These are phyloP conservation scores for Monotropa hypopitys DNA, from an alignment of 179 eudicot species.

Conservation along the genomic window DNA sequence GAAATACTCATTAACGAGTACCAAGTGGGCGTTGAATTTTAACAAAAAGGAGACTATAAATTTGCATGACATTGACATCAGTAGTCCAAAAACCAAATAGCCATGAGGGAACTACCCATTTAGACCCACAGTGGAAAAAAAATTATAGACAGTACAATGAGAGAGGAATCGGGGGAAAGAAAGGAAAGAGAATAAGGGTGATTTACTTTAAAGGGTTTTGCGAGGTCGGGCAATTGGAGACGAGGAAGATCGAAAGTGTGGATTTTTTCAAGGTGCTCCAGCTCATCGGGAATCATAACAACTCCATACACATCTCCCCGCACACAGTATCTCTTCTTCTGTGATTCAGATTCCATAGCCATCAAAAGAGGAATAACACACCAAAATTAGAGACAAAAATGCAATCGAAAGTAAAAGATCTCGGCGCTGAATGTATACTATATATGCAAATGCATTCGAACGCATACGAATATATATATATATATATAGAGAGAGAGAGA, in stretches of 20 bases:
- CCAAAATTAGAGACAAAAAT: neutral
- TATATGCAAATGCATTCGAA: neutral
- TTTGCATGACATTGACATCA: neutral
- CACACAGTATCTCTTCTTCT: constrained; percentile 12
- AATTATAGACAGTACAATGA: no score
- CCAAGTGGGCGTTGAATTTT: no score
- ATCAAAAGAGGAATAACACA: neutral
- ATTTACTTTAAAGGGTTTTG: constrained; percentile 10
- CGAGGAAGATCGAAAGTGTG: constrained; percentile 5
- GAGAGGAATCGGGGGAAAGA: no score
- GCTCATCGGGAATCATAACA: constrained; percentile 8
- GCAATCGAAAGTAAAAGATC: neutral
- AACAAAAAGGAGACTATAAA: no score
- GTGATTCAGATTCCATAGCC: constrained; percentile 7
- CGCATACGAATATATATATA: neutral
- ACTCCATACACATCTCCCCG: constrained; percentile 12
- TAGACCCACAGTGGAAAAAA: neutral
- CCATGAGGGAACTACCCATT: neutral
- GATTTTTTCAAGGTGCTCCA: neutral
- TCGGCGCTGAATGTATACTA: neutral
- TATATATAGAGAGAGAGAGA: neutral
- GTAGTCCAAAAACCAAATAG: neutral
- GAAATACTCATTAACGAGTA: no score
- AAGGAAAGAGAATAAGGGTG: neutral
- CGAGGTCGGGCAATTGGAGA: constrained; percentile 9